A percentile compares a stretch with the other conserved stretches of the same genome.
Evolutionary conservation across 805 yeast species (phyloP).

Genomic region (Jamesozyma piceae): DNA sequence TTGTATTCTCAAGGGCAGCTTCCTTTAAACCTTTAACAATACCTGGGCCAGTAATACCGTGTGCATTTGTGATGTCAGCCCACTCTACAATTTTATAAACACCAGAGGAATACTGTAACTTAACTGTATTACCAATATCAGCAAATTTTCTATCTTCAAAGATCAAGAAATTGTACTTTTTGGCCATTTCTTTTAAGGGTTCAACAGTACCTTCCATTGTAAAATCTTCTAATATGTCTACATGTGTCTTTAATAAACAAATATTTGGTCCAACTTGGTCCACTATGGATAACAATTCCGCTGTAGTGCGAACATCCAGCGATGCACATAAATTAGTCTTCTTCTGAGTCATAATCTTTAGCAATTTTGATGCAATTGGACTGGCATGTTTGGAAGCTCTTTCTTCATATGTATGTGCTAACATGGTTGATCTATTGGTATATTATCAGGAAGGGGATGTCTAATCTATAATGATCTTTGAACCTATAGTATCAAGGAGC

Average conservation of each 20-base stretch:
- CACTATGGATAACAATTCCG: constrained; percentile 59
- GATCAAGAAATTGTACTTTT: constrained; percentile 78
- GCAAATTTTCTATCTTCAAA: constrained; percentile 98
- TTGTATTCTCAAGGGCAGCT: constrained; percentile 58
- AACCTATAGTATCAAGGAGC: too few relatives aligned
- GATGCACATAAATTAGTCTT: constrained; percentile 90
- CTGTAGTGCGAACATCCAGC: constrained; percentile 75
- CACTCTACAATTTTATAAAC: constrained; percentile 81
- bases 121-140: constrained; percentile 95
- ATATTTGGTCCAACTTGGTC: constrained; percentile 86
- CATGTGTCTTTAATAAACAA: constrained; percentile 87
- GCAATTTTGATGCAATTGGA: constrained; percentile 68
- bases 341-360: constrained; percentile 67
- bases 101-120: constrained; percentile 87
- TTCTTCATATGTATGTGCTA: constrained; percentile 42
- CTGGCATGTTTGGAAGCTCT: constrained; percentile 68
- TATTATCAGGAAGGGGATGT: too few relatives aligned
- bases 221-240: constrained; percentile 88
- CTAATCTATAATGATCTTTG: too few relatives aligned
- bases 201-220: constrained; percentile 65
- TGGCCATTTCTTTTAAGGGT: constrained; percentile 64
- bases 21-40: constrained; percentile 80
- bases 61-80: constrained; percentile 97
- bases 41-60: constrained; percentile 93
- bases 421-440: constrained; percentile 11